These are phyloP conservation scores for Didymella sp. DNA, from an alignment of 2,329 filamentous ascomycete species.

Conservation along the genomic window DNA sequence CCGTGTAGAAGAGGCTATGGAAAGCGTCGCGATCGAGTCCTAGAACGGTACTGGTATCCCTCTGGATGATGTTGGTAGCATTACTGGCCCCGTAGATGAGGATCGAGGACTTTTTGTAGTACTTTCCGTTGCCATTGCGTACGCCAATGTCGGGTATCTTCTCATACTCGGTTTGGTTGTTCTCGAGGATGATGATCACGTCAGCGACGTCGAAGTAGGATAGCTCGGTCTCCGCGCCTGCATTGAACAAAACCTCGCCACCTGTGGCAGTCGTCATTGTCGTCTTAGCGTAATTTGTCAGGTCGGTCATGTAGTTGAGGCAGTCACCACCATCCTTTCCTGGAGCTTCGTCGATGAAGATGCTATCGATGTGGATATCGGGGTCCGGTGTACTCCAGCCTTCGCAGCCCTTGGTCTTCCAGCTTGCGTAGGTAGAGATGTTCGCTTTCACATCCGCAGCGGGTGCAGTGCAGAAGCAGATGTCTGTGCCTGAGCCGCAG, in stretches of 20 bases:
- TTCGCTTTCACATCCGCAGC: constrained; percentile 15
- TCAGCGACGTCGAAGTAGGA: constrained; percentile 18
- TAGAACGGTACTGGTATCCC: constrained; percentile 13
- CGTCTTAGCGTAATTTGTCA: constrained; percentile 11
- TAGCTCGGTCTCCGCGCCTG: constrained; percentile 9
- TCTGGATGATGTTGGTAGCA: constrained; percentile 8
- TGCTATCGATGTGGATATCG: constrained; percentile 17
- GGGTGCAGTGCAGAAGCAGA: constrained; percentile 17
- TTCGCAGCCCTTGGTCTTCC: constrained; percentile 4
- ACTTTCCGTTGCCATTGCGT: constrained; percentile 16
- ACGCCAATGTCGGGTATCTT: constrained; percentile 15
- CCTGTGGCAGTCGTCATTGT: constrained; percentile 9
- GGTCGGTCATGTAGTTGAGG: constrained; percentile 16
- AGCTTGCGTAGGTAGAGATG: constrained; percentile 16
- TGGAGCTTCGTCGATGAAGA: constrained; percentile 19
- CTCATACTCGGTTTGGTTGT: constrained; percentile 4
- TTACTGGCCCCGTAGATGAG: constrained; percentile 17
- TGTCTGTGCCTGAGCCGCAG: constrained; percentile 1
- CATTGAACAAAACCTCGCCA: constrained; percentile 17
- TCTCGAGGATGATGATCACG: constrained; percentile 11
- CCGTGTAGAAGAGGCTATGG: constrained; percentile 19
- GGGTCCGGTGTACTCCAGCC: constrained; percentile 13
- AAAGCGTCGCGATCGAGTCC: constrained; percentile 12
- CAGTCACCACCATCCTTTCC: constrained; percentile 11
- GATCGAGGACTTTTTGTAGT: constrained; percentile 9